Conservation (phyloP, 345 rosid species). For the Geranium rotundifolium region DNA sequence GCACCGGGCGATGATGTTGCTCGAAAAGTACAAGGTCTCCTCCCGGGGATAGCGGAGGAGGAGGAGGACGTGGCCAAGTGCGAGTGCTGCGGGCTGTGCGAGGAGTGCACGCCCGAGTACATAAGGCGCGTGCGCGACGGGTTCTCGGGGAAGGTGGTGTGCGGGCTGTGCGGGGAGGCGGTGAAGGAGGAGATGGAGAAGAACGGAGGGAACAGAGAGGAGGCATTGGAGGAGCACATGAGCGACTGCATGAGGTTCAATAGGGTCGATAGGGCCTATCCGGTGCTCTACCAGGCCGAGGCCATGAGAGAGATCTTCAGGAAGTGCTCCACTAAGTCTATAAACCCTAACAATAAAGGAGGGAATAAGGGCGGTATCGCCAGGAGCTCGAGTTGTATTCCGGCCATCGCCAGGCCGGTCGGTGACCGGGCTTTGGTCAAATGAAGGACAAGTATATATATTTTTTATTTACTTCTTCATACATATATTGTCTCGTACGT, state of each 20-base stretch:
- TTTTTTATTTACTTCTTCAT: background rate
- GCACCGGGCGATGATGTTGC: slow-evolving; percentile 7
- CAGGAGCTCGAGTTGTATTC: slow-evolving; percentile 78
- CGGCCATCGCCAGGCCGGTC: slow-evolving; percentile 44
- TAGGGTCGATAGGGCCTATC: slow-evolving; percentile 58
- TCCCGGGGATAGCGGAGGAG: slow-evolving; percentile 43
- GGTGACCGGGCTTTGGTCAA: slow-evolving; percentile 18
- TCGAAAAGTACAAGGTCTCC: background rate
- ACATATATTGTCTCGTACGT: too few relatives aligned
- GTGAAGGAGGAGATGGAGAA: slow-evolving; percentile 64
- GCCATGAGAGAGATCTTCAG: slow-evolving; percentile 68
- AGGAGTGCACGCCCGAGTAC: slow-evolving; percentile 77
- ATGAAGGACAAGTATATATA: background rate
- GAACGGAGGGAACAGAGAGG: slow-evolving; percentile 45
- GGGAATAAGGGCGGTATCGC: slow-evolving; percentile 28
- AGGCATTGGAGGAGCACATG: slow-evolving; percentile 53
- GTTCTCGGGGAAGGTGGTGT: slow-evolving; percentile 52
- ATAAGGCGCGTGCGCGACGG: slow-evolving; percentile 36
- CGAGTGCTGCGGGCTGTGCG: slow-evolving; percentile 89
- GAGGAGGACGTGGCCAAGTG: slow-evolving; percentile 78
- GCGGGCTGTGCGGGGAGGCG: slow-evolving; percentile 72
- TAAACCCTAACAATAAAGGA: slow-evolving; percentile 19
- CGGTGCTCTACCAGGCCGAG: slow-evolving; percentile 66
- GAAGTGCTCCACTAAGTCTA: slow-evolving; percentile 37
- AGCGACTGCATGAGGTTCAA: slow-evolving; percentile 60